Percentiles rank a stretch among this genome's conserved stretches.
These are phyloP conservation scores for Liriodendron chinense DNA, from an alignment of 164 flowering plant species.

Conservation along the genomic window DNA sequence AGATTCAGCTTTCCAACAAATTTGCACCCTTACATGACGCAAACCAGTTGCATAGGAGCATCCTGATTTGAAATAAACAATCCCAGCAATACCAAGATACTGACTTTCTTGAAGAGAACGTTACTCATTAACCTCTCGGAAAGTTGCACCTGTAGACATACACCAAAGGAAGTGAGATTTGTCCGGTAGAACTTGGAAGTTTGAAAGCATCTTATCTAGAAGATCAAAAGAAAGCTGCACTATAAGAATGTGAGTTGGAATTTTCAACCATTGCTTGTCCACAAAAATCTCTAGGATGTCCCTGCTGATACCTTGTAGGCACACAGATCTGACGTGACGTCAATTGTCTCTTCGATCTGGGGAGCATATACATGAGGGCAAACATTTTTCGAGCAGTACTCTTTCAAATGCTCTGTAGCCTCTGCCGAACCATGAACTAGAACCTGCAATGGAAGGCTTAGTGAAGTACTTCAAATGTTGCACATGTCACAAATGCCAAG, in stretches of 20 bases:
- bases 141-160: slow-evolving; percentile 68
- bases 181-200: background rate
- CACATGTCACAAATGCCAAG: background rate
- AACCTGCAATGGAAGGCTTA: slow-evolving; percentile 42
- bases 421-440: slow-evolving; percentile 98
- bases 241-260: background rate
- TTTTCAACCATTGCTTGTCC: slow-evolving; percentile 2
- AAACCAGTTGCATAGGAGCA: background rate
- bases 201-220: background rate
- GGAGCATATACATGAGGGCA: slow-evolving; percentile 98
- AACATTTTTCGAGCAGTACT: slow-evolving; percentile 77
- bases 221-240: background rate
- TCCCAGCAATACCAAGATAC: background rate
- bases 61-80: background rate
- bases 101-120: slow-evolving; percentile 91
- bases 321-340: slow-evolving; percentile 95
- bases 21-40: background rate
- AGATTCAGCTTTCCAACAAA: no score
- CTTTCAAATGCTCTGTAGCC: slow-evolving; percentile 97
- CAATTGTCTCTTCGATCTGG: slow-evolving; percentile 85
- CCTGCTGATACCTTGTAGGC: slow-evolving; percentile 74
- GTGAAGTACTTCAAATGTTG: background rate
- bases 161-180: background rate
- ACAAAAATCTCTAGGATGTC: background rate
- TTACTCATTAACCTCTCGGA: slow-evolving; percentile 95